These are phyloP conservation scores for Chalciporus pseudorubinellus DNA, from an alignment of 768 basidiomycete species.

Conservation along the genomic window DNA sequence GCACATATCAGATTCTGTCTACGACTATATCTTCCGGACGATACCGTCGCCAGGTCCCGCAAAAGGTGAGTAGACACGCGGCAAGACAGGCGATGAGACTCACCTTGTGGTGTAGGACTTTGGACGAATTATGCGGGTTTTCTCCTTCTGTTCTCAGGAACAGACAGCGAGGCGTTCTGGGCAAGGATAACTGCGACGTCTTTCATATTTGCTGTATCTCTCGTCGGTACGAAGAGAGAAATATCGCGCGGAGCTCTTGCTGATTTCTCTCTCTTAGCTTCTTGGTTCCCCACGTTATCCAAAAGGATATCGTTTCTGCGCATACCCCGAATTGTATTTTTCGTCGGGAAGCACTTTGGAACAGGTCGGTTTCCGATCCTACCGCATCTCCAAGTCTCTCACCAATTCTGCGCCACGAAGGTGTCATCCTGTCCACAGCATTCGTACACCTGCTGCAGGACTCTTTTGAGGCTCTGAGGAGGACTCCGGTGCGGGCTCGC, in stretches of 20 bases:
- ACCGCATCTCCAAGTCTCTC: background rate
- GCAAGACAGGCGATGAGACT: too few relatives aligned
- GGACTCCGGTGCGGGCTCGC: constrained; percentile 41
- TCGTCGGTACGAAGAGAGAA: constrained; percentile 50
- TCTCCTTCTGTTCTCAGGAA: background rate
- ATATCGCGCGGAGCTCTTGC: background rate
- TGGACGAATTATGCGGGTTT: background rate
- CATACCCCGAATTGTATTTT: constrained; percentile 70
- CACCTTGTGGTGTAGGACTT: background rate
- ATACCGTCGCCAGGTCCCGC: background rate
- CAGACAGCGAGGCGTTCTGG: background rate
- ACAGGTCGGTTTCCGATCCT: constrained; percentile 45
- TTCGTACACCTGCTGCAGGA: constrained; percentile 82
- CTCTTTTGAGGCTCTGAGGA: constrained; percentile 59
- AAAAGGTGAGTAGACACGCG: too few relatives aligned
- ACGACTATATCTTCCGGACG: background rate
- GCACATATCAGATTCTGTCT: background rate
- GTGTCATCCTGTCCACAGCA: constrained; percentile 79
- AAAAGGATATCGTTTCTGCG: constrained; percentile 49
- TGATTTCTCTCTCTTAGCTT: constrained; percentile 41
- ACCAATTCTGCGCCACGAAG: constrained; percentile 28
- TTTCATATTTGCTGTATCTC: constrained; percentile 57
- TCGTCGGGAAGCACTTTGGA: constrained; percentile 86
- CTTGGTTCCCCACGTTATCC: constrained; percentile 69
- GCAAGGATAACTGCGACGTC: constrained; percentile 24